Evolutionary conservation across 1,139 yeast genomes (phyloP).

Genomic region (Kodamaea derodonti): DNA sequence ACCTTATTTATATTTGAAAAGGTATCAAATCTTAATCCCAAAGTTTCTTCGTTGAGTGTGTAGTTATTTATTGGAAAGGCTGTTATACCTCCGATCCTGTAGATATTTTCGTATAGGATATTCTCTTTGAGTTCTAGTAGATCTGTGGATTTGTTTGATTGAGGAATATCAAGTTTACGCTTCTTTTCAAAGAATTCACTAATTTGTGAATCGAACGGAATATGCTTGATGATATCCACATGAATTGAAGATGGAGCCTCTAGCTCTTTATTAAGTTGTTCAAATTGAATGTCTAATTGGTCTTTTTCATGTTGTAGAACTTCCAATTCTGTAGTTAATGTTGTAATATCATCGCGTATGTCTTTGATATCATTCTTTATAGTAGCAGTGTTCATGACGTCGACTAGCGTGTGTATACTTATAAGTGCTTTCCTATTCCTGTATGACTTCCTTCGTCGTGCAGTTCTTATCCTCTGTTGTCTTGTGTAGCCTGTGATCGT

Average conservation of each 20-base stretch:
- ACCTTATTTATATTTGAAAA: constrained; percentile 17
- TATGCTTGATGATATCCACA: constrained; percentile 4
- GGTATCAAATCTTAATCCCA: constrained; percentile 38
- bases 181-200: constrained; percentile 5
- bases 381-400: constrained; percentile 1
- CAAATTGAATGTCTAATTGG: constrained; percentile 6
- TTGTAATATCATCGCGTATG: constrained; percentile 10
- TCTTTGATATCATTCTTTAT: constrained; percentile 7
- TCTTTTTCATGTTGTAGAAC: constrained; percentile 7
- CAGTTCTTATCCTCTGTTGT: too few species aligned
- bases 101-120: constrained; percentile 36
- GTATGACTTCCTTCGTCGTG: too few species aligned
- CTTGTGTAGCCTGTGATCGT: too few species aligned
- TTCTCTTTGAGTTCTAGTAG: constrained; percentile 25
- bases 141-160: background rate
- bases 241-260: background rate
- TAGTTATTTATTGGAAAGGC: constrained; percentile 37
- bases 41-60: constrained; percentile 10
- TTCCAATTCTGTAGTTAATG: constrained; percentile 8
- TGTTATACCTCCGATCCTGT: constrained; percentile 37
- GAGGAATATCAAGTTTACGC: too few species aligned
- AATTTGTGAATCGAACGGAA: constrained; percentile 7
- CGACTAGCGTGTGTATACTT: too few species aligned
- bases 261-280: constrained; percentile 6
- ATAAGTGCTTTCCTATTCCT: too few species aligned